Evolutionary conservation across 495 filamentous ascomycete species (phyloP).

Genomic region (Pseudomonodictys pantanalensis): DNA sequence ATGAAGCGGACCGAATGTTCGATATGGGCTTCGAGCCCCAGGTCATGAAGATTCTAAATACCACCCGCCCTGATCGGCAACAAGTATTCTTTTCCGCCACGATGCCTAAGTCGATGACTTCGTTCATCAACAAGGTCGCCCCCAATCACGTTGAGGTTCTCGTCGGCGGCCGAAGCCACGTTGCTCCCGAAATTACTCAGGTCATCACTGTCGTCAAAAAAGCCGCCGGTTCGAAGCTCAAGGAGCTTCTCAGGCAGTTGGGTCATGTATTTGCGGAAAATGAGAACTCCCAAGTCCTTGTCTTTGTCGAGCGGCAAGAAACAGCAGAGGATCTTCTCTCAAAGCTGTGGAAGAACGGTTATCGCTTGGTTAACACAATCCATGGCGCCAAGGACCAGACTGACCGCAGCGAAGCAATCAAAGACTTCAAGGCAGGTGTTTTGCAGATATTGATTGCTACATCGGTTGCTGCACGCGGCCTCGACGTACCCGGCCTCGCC

Average conservation of each 20-base stretch:
- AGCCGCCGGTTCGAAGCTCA: constrained; percentile 75
- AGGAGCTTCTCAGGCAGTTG: constrained; percentile 77
- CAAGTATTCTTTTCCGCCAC: constrained; percentile 96
- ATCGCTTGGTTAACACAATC: constrained; percentile 84
- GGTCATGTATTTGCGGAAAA: constrained; percentile 84
- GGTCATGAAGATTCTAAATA: constrained; percentile 92
- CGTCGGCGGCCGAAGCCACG: constrained; percentile 86
- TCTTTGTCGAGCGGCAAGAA: constrained; percentile 95
- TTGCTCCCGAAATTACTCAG: constrained; percentile 92
- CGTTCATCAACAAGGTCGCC: constrained; percentile 82
- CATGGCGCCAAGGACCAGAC: constrained; percentile 96
- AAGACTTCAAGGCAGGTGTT: constrained; percentile 90
- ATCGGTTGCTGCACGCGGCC: constrained; percentile 89
- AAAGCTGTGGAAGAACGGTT: constrained; percentile 82
- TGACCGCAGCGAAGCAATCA: constrained; percentile 90
- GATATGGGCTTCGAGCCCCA: constrained; percentile 99
- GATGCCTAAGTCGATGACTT: constrained; percentile 92
- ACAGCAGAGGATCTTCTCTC: constrained; percentile 81
- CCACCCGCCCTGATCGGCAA: constrained; percentile 86
- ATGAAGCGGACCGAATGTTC: constrained; percentile 99
- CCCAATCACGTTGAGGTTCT: constrained; percentile 84
- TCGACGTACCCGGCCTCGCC: constrained; percentile 96
- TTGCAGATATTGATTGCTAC: constrained; percentile 90
- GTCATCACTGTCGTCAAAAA: constrained; percentile 75
- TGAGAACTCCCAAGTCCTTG: constrained; percentile 81